phyloP scores from a whole-genome alignment of 768 basidiomycete genomes.

The Xanthoconium stramineum region DNA sequence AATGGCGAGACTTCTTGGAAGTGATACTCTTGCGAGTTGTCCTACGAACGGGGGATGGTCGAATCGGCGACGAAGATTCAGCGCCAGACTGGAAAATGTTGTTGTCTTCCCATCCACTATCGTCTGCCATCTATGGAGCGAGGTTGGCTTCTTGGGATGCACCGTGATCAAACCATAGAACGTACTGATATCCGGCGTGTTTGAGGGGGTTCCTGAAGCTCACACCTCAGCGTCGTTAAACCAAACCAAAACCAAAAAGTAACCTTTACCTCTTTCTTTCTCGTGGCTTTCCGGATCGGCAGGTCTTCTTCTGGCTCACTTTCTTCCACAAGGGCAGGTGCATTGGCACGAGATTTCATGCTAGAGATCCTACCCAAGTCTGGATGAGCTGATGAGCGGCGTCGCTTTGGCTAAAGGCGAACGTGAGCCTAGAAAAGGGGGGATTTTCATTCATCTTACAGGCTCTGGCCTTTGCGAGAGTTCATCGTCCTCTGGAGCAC shows the following conservation, averaged over 20 bases:
- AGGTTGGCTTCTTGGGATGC: conserved; percentile 4
- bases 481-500: conserved; percentile 46
- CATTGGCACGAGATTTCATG: conserved; percentile 32
- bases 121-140: conserved; percentile 42
- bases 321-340: conserved; percentile 59
- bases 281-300: conserved; percentile 57
- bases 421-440: conserved; percentile 12
- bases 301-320: conserved; percentile 71
- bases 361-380: conserved; percentile 50
- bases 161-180: conserved; percentile 23
- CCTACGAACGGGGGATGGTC: conserved; percentile 55
- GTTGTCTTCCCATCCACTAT: conserved; percentile 89
- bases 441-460: conserved; percentile 37
- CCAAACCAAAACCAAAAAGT: not conserved
- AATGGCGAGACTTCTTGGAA: conserved; percentile 59
- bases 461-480: conserved; percentile 49
- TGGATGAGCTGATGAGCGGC: conserved; percentile 78
- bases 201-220: conserved; percentile 46
- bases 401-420: conserved; percentile 62
- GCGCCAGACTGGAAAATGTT: conserved; percentile 90
- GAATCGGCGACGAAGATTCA: conserved; percentile 77
- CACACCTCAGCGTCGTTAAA: conserved; percentile 18
- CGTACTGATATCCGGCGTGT: conserved; percentile 54
- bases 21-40: conserved; percentile 37
- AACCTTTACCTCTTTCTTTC: conserved; percentile 53